phyloP scores from a whole-genome alignment of 768 basidiomycete genomes.

The Cystobasidium ongulense region DNA sequence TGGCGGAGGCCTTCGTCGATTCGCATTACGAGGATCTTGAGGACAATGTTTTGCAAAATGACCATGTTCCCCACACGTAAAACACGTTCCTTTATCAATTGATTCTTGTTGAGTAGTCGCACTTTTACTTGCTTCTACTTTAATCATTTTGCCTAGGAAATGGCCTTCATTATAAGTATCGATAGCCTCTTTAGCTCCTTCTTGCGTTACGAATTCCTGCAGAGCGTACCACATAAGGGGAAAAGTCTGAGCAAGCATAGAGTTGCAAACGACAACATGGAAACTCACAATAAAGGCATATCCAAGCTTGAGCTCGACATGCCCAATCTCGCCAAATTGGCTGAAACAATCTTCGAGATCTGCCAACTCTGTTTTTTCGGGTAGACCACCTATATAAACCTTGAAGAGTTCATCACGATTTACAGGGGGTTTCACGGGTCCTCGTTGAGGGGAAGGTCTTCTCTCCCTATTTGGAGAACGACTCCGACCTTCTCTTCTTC shows the following conservation, averaged over 20 bases:
- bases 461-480: not conserved
- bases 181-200: slow-evolving; percentile 38
- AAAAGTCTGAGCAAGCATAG: not conserved
- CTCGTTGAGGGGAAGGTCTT: not conserved
- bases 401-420: slow-evolving; percentile 23
- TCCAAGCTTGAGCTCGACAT: slow-evolving; percentile 37
- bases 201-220: slow-evolving; percentile 7
- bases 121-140: slow-evolving; percentile 36
- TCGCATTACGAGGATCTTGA: slow-evolving; percentile 19
- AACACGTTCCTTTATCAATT: slow-evolving; percentile 30
- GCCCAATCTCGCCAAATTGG: slow-evolving; percentile 36
- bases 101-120: not conserved
- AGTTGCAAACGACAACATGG: not conserved
- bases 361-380: slow-evolving; percentile 37
- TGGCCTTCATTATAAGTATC: slow-evolving; percentile 41
- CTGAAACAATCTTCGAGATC: slow-evolving; percentile 42
- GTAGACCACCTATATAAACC: slow-evolving; percentile 41
- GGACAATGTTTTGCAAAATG: slow-evolving; percentile 32
- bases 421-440: not conserved
- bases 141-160: slow-evolving; percentile 42
- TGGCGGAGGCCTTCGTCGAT: not conserved
- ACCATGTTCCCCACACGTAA: slow-evolving; percentile 31
- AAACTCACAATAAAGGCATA: slow-evolving; percentile 42
- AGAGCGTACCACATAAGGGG: not conserved
- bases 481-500: not conserved